Evolutionary conservation across 2,329 filamentous ascomycete species (phyloP), one percentile per base, ranked within the genome.

Genomic region (Cytospora chrysosperma): DNA sequence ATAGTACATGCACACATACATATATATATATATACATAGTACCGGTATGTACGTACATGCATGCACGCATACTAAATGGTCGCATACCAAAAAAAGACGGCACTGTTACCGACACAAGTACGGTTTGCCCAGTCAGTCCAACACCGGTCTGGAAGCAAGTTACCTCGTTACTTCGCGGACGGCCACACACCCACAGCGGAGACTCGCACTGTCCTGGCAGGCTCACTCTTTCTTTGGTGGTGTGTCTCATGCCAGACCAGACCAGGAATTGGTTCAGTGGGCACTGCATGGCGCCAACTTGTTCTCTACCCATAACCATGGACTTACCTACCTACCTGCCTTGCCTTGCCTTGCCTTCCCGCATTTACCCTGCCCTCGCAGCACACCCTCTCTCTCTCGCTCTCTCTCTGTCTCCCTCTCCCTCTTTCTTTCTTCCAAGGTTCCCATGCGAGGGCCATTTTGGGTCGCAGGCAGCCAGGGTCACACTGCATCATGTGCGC

Each of bases 401-500:
- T n/a, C n/a, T n/a, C n/a, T n/a, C n/a, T n/a, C n/a, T n/a, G n/a
- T n/a, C n/a, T n/a, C n/a, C n/a, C n/a, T n/a, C n/a, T n/a, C n/a
- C n/a, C n/a, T n/a, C n/a, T n/a, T n/a, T n/a, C n/a, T n/a, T n/a
- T n/a, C n/a, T n/a, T n/a, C n/a, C n/a, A n/a, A n/a, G n/a, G n/a
- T n/a, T n/a, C n/a, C n/a, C n/a, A n/a, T n/a, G 43, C 32, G 52
- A 61, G 49, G 60, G 54, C 53, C 30, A 54, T 58, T 62, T n/a
- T n/a, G n/a, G n/a, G n/a, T n/a, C n/a, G n/a, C n/a, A n/a, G 53
- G 47, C 27, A 21, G 19, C 43, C 40, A 62, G 53, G 34, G 60
- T 62, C 21, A 21, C 49, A 62, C 53, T 62, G 54, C 60, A 53
- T 56, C 60, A 58, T 58, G 60, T 52, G 54, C 26, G 60, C n/a